Conservation (phyloP, 805 yeast species). For the Candida krabiensis region DNA sequence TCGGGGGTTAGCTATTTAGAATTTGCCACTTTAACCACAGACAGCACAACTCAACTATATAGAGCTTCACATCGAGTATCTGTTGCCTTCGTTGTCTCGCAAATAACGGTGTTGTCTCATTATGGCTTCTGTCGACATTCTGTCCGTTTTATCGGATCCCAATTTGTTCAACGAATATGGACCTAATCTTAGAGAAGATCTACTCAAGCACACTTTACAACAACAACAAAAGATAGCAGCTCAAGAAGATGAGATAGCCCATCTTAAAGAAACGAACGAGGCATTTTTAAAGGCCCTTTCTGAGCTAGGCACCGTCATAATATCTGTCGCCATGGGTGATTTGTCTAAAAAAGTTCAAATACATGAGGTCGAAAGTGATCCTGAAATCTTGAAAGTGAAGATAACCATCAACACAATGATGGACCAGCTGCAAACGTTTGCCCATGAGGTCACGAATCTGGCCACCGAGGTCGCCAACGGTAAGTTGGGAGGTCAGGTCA, state of each 20-base stretch:
- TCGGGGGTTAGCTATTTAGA: too few relatives aligned
- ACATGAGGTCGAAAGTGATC: conserved; percentile 70
- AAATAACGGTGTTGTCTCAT: too few relatives aligned
- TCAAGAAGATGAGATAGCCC: conserved; percentile 16
- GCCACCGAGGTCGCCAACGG: conserved; percentile 93
- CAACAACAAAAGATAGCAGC: conserved; percentile 18
- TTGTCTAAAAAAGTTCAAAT: conserved; percentile 76
- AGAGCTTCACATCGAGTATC: too few relatives aligned
- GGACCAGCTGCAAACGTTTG: conserved; percentile 81
- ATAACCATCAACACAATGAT: conserved; percentile 84
- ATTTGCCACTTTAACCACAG: too few relatives aligned
- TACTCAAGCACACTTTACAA: conserved; percentile 12
- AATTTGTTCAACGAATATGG: conserved; percentile 22
- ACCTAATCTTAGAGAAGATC: conserved; percentile 16
- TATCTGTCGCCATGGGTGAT: conserved; percentile 88
- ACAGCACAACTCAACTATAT: too few relatives aligned
- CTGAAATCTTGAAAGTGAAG: conserved; percentile 77
- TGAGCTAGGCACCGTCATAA: conserved; percentile 84
- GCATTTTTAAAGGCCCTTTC: conserved; percentile 71
- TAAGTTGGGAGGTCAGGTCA: conserved; percentile 86
- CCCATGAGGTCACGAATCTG: conserved; percentile 77
- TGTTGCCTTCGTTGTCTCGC: too few relatives aligned
- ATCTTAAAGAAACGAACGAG: conserved; percentile 49
- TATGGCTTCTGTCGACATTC: too few relatives aligned
- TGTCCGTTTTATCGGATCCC: conserved; percentile 24